phyloP scores from a whole-genome alignment of 2,329 filamentous ascomycete genomes.

The Sordariomycetes sp. region DNA sequence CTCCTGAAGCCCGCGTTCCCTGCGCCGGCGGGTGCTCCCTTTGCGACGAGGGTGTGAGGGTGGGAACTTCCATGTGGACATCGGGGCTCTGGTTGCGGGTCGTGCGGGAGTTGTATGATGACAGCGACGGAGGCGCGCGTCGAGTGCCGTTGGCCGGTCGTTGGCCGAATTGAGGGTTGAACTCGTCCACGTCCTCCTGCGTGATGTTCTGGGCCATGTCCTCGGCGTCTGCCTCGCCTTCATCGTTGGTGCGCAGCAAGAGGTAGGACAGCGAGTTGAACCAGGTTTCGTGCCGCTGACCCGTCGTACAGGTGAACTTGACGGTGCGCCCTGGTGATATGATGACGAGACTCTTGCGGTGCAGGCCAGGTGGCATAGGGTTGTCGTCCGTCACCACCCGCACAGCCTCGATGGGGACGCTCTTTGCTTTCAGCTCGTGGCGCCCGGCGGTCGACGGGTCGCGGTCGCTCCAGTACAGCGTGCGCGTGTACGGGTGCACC shows the following conservation, averaged over 20 bases:
- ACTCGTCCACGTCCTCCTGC: conserved; percentile 62
- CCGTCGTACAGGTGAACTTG: conserved; percentile 90
- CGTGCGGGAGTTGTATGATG: conserved; percentile 71
- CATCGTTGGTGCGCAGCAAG: conserved; percentile 63
- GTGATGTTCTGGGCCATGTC: conserved; percentile 49
- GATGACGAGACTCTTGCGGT: conserved; percentile 87
- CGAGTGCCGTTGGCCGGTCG: conserved; percentile 27
- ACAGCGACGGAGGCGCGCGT: conserved; percentile 55
- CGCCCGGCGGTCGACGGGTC: conserved; percentile 77
- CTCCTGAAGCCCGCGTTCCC: no score
- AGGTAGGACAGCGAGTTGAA: conserved; percentile 95
- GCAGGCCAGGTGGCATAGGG: conserved; percentile 85
- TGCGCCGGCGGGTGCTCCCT: conserved; percentile 21
- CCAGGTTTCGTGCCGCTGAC: conserved; percentile 95
- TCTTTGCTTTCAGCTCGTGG: conserved; percentile 71
- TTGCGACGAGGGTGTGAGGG: conserved; percentile 41
- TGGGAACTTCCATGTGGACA: conserved; percentile 43
- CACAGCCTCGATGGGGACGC: conserved; percentile 86
- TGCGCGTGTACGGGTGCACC: conserved; percentile 96
- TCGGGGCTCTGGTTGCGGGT: conserved; percentile 57
- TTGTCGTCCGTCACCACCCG: conserved; percentile 91
- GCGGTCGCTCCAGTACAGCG: conserved; percentile 90
- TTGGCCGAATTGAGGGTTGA: conserved; percentile 55
- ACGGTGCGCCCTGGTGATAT: conserved; percentile 81
- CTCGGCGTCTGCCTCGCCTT: conserved; percentile 52